These are phyloP conservation scores for Colletotrichum sp. DNA, from an alignment of 2,329 filamentous ascomycete genomes.

Conservation along the genomic window DNA sequence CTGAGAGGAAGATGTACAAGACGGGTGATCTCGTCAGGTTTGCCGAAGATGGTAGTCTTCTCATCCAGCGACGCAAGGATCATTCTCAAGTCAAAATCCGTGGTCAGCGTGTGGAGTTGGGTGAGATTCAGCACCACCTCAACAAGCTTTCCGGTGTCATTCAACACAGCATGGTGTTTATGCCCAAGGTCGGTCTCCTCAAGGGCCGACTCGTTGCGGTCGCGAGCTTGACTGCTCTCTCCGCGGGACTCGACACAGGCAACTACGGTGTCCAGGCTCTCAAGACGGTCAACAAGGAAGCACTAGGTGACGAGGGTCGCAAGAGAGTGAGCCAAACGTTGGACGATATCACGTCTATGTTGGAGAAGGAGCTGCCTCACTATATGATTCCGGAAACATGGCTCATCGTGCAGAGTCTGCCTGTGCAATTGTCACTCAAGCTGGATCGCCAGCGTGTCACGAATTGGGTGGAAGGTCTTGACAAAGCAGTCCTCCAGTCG, in stretches of 20 bases:
- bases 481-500: not conserved
- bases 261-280: not conserved
- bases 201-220: not conserved
- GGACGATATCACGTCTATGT: not conserved
- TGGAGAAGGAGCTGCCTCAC: slow-evolving; percentile 12
- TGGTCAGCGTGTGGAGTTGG: slow-evolving; percentile 13
- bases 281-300: not conserved
- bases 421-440: slow-evolving; percentile 23
- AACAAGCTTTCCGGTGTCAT: not conserved
- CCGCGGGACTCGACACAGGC: not conserved
- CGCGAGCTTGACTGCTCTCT: not conserved
- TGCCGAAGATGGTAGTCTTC: slow-evolving; percentile 9
- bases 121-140: slow-evolving; percentile 11
- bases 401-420: slow-evolving; percentile 20
- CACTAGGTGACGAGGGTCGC: not conserved
- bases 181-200: not conserved
- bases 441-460: slow-evolving; percentile 15
- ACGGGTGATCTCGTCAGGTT: slow-evolving; percentile 16
- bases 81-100: slow-evolving; percentile 24
- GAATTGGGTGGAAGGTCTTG: not conserved
- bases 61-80: slow-evolving; percentile 22
- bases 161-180: not conserved
- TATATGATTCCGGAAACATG: slow-evolving; percentile 27
- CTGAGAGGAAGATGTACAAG: slow-evolving; percentile 11
- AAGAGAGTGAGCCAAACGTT: not conserved